A percentile compares a stretch with the other conserved stretches of the same genome.
phyloP scores from a whole-genome alignment of 2,329 filamentous ascomycete species.

The Neonectria punicea region DNA sequence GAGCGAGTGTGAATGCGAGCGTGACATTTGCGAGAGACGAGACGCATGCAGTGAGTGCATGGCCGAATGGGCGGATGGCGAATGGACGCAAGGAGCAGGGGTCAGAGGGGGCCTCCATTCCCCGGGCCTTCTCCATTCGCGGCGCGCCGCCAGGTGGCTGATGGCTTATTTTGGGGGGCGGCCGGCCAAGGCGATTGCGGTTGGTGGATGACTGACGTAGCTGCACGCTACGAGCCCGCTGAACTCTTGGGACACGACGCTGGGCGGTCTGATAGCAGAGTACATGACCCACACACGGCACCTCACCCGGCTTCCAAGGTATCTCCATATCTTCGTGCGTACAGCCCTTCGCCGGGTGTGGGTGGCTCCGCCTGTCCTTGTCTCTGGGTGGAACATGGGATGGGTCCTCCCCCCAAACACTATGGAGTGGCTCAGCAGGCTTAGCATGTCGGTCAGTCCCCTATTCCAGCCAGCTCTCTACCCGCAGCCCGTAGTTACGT shows the following conservation, averaged over 20 bases:
- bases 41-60: background rate
- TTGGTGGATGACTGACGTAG: constrained; percentile 24
- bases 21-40: constrained; percentile 1
- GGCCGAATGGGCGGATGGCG: constrained; percentile 13
- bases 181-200: constrained; percentile 5
- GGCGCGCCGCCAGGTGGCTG: constrained; percentile 22
- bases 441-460: constrained; percentile 44
- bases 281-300: background rate
- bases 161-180: constrained; percentile 27
- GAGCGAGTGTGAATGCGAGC: background rate
- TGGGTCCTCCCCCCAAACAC: constrained; percentile 36
- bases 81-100: constrained; percentile 24
- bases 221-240: constrained; percentile 11
- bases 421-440: constrained; percentile 46
- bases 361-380: constrained; percentile 25
- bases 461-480: constrained; percentile 41
- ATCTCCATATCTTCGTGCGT: background rate
- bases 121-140: constrained; percentile 23
- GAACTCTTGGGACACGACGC: background rate
- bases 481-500: constrained; percentile 4
- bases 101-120: constrained; percentile 21
- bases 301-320: background rate
- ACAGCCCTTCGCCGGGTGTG: constrained; percentile 10
- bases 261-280: background rate
- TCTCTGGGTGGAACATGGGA: constrained; percentile 32